Percentiles rank a stretch among this genome's conserved stretches.
phyloP scores from a whole-genome alignment of 2,329 filamentous ascomycete genomes.

The Malbranchea zuffiana region DNA sequence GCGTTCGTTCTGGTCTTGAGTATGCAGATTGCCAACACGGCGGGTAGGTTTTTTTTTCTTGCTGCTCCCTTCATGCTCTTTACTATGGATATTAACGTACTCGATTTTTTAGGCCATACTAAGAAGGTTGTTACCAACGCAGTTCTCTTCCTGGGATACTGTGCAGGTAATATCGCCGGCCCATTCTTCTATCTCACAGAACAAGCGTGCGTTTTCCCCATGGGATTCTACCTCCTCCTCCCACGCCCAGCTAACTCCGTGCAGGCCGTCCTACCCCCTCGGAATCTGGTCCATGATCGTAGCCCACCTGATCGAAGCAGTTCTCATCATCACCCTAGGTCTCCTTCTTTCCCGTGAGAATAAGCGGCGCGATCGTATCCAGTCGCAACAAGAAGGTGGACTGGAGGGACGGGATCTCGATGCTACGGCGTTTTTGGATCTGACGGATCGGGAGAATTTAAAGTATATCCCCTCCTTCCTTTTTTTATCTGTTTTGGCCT shows the following conservation, averaged over 20 bases:
- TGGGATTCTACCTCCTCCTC: neutral
- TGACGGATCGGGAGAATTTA: slow-evolving; percentile 45
- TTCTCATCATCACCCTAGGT: slow-evolving; percentile 37
- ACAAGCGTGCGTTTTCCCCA: slow-evolving; percentile 32
- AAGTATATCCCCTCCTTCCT: slow-evolving; percentile 26
- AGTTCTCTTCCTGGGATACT: slow-evolving; percentile 50
- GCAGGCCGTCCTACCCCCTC: slow-evolving; percentile 37
- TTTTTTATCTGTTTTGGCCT: neutral
- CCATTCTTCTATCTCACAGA: slow-evolving; percentile 53
- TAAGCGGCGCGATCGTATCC: slow-evolving; percentile 38
- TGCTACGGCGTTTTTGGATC: slow-evolving; percentile 42
- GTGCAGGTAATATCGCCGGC: slow-evolving; percentile 50
- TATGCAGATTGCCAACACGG: slow-evolving; percentile 21
- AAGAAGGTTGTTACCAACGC: slow-evolving; percentile 56
- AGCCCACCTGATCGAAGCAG: slow-evolving; percentile 43
- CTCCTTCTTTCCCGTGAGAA: slow-evolving; percentile 42
- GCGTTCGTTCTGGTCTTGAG: slow-evolving; percentile 42
- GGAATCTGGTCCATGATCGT: slow-evolving; percentile 50
- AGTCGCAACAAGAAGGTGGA: slow-evolving; percentile 37
- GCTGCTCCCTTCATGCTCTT: slow-evolving; percentile 1
- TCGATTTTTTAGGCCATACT: slow-evolving; percentile 40
- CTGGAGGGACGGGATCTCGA: slow-evolving; percentile 39
- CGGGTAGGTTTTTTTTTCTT: slow-evolving; percentile 18
- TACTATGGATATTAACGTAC: neutral
- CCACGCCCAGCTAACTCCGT: neutral